Conservation (phyloP, 2,329 filamentous ascomycete genomes). For the Fusarium domesticum region DNA sequence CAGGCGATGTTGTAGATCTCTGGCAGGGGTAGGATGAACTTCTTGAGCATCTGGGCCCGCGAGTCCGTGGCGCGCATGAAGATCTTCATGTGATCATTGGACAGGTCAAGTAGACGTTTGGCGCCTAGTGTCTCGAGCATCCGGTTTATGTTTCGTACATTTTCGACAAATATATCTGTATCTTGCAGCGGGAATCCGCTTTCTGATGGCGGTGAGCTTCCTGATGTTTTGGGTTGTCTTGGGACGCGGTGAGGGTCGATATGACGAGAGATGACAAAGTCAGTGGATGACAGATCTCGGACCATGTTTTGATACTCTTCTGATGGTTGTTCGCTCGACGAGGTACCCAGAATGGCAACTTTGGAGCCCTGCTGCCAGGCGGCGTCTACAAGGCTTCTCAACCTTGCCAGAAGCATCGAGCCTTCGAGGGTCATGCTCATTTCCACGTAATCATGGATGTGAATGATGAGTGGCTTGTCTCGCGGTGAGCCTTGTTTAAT, state of each 20-base stretch:
- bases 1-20: slow-evolving; percentile 41
- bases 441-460: slow-evolving; percentile 78
- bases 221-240: slow-evolving; percentile 30
- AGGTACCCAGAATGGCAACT: slow-evolving; percentile 78
- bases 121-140: slow-evolving; percentile 43
- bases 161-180: slow-evolving; percentile 44
- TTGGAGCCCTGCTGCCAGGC: slow-evolving; percentile 68
- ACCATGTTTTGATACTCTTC: slow-evolving; percentile 42
- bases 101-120: slow-evolving; percentile 23
- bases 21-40: slow-evolving; percentile 37
- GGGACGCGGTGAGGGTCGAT: slow-evolving; percentile 26
- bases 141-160: slow-evolving; percentile 45
- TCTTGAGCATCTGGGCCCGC: slow-evolving; percentile 31
- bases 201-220: slow-evolving; percentile 17
- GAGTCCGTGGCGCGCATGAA: slow-evolving; percentile 29
- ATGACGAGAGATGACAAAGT: slow-evolving; percentile 40
- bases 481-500: slow-evolving; percentile 31
- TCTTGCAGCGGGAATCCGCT: slow-evolving; percentile 30
- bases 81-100: slow-evolving; percentile 23
- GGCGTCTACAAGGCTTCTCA: slow-evolving; percentile 70
- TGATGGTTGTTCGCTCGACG: slow-evolving; percentile 52
- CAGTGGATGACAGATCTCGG: slow-evolving; percentile 39
- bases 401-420: slow-evolving; percentile 62
- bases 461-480: slow-evolving; percentile 63
- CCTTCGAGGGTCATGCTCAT: slow-evolving; percentile 69